phyloP scores from a whole-genome alignment of 83 land plant genomes.

The Picea abies region DNA sequence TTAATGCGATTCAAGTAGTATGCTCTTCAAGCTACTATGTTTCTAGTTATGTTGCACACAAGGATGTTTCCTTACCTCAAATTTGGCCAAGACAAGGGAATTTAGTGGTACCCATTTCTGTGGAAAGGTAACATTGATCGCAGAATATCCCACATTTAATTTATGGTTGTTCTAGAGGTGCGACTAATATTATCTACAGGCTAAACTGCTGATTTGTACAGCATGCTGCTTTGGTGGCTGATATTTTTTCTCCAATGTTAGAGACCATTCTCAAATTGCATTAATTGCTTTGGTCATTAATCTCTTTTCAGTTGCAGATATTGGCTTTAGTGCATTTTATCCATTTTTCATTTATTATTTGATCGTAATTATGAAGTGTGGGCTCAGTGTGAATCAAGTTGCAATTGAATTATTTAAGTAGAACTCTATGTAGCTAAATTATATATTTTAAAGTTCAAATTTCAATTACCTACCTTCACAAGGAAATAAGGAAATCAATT shows the following conservation, averaged over 20 bases:
- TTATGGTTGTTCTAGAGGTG: neutral
- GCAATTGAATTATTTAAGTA: neutral
- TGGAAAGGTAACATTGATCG: constrained; percentile 32
- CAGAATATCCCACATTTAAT: neutral
- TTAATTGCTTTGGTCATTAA: neutral
- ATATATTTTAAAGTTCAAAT: neutral
- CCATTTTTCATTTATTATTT: neutral
- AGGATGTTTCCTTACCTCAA: constrained; percentile 73
- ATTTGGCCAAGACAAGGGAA: constrained; percentile 72
- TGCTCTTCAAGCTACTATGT: constrained; percentile 78
- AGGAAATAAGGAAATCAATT: neutral
- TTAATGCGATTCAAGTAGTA: constrained; percentile 75
- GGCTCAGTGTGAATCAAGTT: neutral
- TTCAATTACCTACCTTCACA: neutral
- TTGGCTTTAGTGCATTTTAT: neutral
- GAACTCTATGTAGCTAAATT: neutral
- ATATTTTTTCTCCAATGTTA: neutral
- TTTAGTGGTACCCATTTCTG: constrained; percentile 23
- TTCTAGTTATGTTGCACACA: constrained; percentile 61
- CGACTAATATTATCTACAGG: neutral
- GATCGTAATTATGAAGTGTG: neutral
- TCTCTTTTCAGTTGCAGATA: neutral
- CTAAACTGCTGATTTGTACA: neutral
- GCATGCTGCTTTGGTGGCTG: neutral
- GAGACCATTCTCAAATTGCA: neutral